Percentiles rank a stretch among this genome's conserved stretches.
These are phyloP conservation scores for Fistulifera solaris DNA, from an alignment of 108 stramenopile species.

Conservation along the genomic window DNA sequence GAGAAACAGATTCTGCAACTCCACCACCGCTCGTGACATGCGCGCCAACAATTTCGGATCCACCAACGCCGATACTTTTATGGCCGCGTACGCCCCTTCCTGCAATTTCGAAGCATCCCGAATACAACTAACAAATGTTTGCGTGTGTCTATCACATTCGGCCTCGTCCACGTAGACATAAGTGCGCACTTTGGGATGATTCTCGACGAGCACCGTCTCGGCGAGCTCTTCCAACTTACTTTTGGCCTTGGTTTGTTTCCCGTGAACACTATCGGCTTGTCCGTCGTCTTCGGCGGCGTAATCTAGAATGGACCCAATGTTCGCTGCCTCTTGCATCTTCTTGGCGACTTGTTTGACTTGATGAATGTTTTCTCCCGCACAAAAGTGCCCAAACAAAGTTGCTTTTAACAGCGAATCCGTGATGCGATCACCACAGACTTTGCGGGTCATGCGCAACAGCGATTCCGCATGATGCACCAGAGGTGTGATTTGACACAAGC, in stretches of 20 bases:
- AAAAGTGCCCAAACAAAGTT: constrained; percentile 94
- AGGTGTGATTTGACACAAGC: constrained; percentile 44
- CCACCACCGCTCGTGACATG: constrained; percentile 70
- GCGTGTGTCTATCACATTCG: constrained; percentile 69
- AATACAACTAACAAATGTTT: constrained; percentile 72
- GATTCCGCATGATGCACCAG: constrained; percentile 57
- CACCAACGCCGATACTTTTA: constrained; percentile 93
- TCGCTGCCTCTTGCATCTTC: constrained; percentile 24
- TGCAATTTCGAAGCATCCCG: constrained; percentile 64
- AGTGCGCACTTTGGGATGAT: constrained; percentile 21
- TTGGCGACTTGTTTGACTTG: constrained; percentile 56
- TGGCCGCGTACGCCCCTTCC: constrained; percentile 78
- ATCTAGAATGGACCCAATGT: constrained; percentile 87
- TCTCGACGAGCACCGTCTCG: neutral
- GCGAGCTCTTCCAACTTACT: constrained; percentile 3
- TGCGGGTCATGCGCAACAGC: constrained; percentile 28
- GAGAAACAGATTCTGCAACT: constrained; percentile 53
- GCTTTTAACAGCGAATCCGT: constrained; percentile 50
- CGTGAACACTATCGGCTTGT: constrained; percentile 2
- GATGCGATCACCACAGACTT: constrained; percentile 34
- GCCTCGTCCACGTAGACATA: constrained; percentile 71
- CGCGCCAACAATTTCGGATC: constrained; percentile 83
- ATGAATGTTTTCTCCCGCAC: constrained; percentile 79
- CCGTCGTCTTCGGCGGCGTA: constrained; percentile 92
- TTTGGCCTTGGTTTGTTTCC: neutral